Conservation (phyloP, 2,329 filamentous ascomycete genomes). For the Leptographium procerum region DNA sequence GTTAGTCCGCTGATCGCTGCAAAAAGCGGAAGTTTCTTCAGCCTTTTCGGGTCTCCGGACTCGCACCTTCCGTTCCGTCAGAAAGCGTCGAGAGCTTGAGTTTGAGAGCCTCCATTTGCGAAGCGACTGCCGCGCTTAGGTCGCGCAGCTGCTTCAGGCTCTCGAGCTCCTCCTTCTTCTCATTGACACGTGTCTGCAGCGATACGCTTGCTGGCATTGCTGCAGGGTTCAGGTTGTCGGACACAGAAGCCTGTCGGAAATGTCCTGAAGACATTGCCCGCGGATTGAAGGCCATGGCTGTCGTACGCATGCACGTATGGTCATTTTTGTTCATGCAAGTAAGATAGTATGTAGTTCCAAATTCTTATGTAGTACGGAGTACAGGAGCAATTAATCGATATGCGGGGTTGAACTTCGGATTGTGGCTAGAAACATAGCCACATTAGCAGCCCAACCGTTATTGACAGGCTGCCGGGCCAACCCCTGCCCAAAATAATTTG, state of each 20-base stretch:
- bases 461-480: constrained; percentile 13
- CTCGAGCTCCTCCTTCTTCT: constrained; percentile 76
- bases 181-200: constrained; percentile 66
- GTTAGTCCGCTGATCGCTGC: constrained; percentile 3
- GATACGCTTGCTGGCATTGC: constrained; percentile 44
- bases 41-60: not conserved
- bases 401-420: constrained; percentile 2
- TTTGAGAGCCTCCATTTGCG: constrained; percentile 73
- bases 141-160: constrained; percentile 67
- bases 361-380: no score
- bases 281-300: constrained; percentile 12
- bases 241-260: constrained; percentile 49
- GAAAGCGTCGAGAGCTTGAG: constrained; percentile 67
- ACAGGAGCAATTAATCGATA: not conserved
- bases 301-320: not conserved
- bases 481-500: constrained; percentile 7
- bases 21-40: no score
- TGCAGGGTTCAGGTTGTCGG: constrained; percentile 25
- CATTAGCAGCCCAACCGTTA: constrained; percentile 1
- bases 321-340: not conserved
- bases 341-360: not conserved
- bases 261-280: constrained; percentile 47
- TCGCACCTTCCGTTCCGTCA: constrained; percentile 65
- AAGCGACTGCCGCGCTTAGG: constrained; percentile 64
- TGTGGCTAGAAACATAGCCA: constrained; percentile 11